Percentiles rank a stretch among this genome's conserved stretches.
Evolutionary conservation across 176 grass and related monocot species (phyloP).

Genomic region (Eleusine coracana): DNA sequence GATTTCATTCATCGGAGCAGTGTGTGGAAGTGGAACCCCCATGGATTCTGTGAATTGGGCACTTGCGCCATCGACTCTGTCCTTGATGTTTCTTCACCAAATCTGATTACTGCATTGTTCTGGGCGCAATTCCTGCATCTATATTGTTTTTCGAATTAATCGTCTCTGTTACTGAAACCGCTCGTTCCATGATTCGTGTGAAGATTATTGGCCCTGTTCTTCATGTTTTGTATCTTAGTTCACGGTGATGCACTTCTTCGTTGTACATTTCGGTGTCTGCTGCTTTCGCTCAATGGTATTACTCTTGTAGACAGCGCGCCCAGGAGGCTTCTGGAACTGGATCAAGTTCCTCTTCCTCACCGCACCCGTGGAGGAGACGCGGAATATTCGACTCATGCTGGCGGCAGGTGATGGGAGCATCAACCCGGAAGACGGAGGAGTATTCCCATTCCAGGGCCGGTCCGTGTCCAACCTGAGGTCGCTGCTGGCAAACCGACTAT

Average conservation of each 20-base stretch:
- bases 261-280: neutral
- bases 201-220: too few relatives aligned
- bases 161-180: neutral
- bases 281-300: neutral
- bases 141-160: neutral
- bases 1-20: neutral
- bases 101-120: too few relatives aligned
- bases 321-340: neutral
- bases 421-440: neutral
- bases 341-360: neutral
- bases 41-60: neutral
- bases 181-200: neutral
- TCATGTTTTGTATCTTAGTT: too few relatives aligned
- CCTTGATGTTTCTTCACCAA: too few relatives aligned
- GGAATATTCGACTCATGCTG: neutral
- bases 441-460: neutral
- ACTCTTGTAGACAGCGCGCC: neutral
- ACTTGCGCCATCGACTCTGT: neutral
- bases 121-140: neutral
- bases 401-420: neutral
- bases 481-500: neutral
- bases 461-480: neutral
- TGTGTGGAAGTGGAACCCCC: neutral
- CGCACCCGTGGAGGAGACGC: neutral
- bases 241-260: neutral